These are phyloP conservation scores for Salix dunnii DNA, from an alignment of 345 rosid genomes.

Conservation along the genomic window DNA sequence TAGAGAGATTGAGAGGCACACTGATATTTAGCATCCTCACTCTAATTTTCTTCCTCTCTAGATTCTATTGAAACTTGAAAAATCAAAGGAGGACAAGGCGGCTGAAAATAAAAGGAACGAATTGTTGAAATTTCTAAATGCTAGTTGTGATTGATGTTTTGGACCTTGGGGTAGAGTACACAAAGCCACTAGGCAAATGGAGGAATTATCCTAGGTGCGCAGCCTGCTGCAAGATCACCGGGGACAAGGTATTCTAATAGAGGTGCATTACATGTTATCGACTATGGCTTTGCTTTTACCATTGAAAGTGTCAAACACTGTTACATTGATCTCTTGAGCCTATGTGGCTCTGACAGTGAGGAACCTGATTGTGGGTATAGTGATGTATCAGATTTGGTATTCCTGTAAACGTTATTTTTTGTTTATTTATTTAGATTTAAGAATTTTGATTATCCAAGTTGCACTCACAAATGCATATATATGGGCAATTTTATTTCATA, in stretches of 20 bases:
- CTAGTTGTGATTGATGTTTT: conserved; percentile 72
- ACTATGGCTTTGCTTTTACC: neutral
- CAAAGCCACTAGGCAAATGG: neutral
- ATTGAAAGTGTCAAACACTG: neutral
- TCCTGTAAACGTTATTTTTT: neutral
- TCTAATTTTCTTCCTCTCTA: conserved; percentile 22
- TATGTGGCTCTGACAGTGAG: neutral
- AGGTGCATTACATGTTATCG: neutral
- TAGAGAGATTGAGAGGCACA: neutral
- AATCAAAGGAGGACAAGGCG: conserved; percentile 88
- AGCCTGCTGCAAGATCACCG: neutral
- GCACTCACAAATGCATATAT: neutral
- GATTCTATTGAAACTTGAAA: conserved; percentile 89
- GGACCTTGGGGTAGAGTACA: neutral
- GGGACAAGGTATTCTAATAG: neutral
- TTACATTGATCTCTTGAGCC: neutral
- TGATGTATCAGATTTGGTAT: neutral
- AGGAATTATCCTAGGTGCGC: neutral
- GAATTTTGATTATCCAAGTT: neutral
- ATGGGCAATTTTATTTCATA: neutral
- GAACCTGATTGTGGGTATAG: neutral
- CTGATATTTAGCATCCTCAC: neutral
- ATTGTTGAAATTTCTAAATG: conserved; percentile 90
- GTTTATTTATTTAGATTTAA: neutral
- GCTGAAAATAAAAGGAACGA: conserved; percentile 89